Evolutionary conservation across 192 early-diverging fungal species (phyloP).

Genomic region (Coemansia sp.): DNA sequence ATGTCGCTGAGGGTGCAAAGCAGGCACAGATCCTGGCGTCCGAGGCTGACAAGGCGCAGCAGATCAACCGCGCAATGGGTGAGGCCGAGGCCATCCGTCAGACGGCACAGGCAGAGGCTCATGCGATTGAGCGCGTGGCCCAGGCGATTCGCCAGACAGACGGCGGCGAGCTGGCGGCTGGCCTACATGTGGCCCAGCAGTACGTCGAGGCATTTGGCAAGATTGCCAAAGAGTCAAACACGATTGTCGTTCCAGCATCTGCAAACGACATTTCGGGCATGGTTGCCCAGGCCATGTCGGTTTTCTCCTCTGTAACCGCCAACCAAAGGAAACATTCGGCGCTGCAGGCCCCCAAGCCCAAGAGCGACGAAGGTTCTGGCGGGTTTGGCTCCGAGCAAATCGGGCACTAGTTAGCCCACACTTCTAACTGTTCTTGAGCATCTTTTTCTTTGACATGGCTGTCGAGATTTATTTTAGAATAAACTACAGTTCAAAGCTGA

Average conservation of each 20-base stretch:
- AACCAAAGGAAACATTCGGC: conserved; percentile 22
- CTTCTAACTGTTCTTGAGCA: no score
- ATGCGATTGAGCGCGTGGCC: conserved; percentile 79
- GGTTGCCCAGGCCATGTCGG: conserved; percentile 76
- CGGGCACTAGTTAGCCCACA: conserved; percentile 13
- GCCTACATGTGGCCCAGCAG: conserved; percentile 91
- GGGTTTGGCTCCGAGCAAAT: conserved; percentile 48
- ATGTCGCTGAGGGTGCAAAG: conserved; percentile 94
- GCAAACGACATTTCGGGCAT: conserved; percentile 81
- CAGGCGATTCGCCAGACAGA: conserved; percentile 64
- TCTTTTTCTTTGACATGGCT: no score
- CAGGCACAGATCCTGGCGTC: conserved; percentile 90
- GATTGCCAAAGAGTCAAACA: conserved; percentile 90
- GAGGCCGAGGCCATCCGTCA: conserved; percentile 88
- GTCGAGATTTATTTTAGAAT: background rate
- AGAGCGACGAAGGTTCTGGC: conserved; percentile 13
- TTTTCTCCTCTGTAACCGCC: conserved; percentile 36
- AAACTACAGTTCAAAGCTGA: conserved; percentile 21
- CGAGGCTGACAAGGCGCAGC: conserved; percentile 85
- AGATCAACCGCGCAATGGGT: conserved; percentile 88
- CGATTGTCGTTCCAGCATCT: conserved; percentile 83
- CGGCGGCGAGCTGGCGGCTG: conserved; percentile 79
- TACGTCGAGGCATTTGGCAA: conserved; percentile 93
- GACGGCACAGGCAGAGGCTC: conserved; percentile 77
- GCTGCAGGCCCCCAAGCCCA: background rate